Evolutionary conservation across 768 basidiomycete genomes (phyloP).

Genomic region (Naematelia encephala): DNA sequence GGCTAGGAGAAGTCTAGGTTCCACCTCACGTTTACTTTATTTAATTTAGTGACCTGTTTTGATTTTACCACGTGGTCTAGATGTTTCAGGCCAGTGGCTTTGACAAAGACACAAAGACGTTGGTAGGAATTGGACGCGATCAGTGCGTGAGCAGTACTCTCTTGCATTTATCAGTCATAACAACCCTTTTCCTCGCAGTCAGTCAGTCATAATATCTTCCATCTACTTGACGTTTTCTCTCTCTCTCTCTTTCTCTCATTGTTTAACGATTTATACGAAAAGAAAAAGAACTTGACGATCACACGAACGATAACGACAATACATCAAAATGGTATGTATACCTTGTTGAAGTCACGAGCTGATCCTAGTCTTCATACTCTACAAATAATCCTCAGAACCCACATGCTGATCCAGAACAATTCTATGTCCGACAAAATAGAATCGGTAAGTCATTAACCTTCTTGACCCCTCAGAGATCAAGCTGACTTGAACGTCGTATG

Average conservation of each 20-base stretch:
- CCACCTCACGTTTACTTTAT: too few relatives aligned
- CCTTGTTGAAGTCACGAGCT: neutral
- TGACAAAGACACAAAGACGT: too few relatives aligned
- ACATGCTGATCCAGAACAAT: conserved; percentile 78
- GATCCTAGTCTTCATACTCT: conserved; percentile 28
- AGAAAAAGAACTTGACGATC: too few relatives aligned
- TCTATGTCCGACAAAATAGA: conserved; percentile 94
- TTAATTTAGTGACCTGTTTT: neutral
- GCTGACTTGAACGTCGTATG: conserved; percentile 10
- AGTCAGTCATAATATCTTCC: too few relatives aligned
- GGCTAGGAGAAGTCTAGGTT: too few relatives aligned
- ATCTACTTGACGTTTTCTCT: too few relatives aligned
- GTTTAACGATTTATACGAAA: too few relatives aligned
- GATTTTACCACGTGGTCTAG: neutral
- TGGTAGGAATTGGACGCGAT: neutral
- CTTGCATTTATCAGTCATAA: too few relatives aligned
- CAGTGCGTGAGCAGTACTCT: too few relatives aligned
- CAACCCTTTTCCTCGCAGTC: too few relatives aligned
- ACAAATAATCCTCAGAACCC: conserved; percentile 9
- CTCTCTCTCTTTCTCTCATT: too few relatives aligned
- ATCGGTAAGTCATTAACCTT: conserved; percentile 63
- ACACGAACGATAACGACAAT: neutral
- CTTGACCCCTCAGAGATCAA: too few relatives aligned
- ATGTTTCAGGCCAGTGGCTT: neutral
- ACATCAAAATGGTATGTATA: neutral